Evolutionary conservation across 2,329 filamentous ascomycete genomes (phyloP).

Genomic region (Chrysoporthe deuterocubensis): DNA sequence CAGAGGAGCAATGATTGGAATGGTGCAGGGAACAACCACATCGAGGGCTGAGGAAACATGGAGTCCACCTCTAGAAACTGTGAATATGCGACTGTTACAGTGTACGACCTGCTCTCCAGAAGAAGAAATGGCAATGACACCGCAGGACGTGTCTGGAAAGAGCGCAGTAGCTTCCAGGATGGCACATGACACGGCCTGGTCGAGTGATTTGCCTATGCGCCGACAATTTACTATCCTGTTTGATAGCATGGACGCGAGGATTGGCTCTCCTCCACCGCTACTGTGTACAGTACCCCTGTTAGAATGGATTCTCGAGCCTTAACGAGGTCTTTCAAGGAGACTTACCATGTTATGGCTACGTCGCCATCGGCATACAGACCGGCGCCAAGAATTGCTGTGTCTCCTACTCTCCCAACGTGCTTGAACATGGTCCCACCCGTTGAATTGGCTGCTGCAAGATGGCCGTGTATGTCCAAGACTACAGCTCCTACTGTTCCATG

Average conservation of each 20-base stretch:
- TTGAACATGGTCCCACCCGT: neutral
- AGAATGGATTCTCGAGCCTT: neutral
- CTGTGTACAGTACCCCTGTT: neutral
- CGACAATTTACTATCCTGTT: neutral
- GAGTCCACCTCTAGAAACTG: neutral
- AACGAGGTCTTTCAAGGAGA: neutral
- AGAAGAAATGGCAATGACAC: neutral
- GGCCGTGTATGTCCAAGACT: neutral
- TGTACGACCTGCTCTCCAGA: neutral
- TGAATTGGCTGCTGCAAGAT: neutral
- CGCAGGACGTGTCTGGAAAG: neutral
- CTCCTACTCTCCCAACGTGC: neutral
- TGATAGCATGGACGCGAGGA: neutral
- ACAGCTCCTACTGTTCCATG: neutral
- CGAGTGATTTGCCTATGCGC: neutral
- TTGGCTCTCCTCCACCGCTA: neutral
- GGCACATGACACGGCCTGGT: neutral
- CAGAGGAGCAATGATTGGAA: neutral
- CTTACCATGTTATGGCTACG: neutral
- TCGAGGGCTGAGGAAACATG: neutral
- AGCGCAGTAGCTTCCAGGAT: neutral
- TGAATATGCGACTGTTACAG: neutral
- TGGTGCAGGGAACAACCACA: neutral
- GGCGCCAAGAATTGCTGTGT: neutral
- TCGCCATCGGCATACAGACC: neutral